Percentiles rank a stretch among this genome's conserved stretches.
Evolutionary conservation across 169 alveolate genomes (phyloP).

Genomic region (Theileria annulata): DNA sequence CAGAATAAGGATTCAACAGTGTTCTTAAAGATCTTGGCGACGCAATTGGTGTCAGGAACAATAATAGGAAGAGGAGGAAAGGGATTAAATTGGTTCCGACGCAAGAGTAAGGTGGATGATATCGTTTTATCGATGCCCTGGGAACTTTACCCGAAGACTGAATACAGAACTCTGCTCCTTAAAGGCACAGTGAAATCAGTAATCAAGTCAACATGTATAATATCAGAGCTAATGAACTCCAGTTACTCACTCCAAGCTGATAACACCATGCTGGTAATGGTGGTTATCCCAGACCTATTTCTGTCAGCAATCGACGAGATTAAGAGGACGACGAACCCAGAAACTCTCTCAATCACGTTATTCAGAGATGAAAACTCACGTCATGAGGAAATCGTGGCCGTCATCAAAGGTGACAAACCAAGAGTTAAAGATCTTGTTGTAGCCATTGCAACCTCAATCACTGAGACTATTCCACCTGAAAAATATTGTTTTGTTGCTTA

Average conservation of each 20-base stretch:
- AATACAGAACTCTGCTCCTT: slow-evolving; percentile 48
- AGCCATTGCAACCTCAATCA: slow-evolving; percentile 48
- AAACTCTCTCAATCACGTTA: slow-evolving; percentile 45
- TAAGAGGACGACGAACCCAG: slow-evolving; percentile 18
- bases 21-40: slow-evolving; percentile 56
- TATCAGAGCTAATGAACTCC: slow-evolving; percentile 61
- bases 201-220: slow-evolving; percentile 57
- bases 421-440: slow-evolving; percentile 48
- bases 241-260: slow-evolving; percentile 18
- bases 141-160: slow-evolving; percentile 68
- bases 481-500: slow-evolving; percentile 58
- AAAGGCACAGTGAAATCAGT: slow-evolving; percentile 54
- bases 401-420: slow-evolving; percentile 49
- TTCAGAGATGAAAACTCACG: slow-evolving; percentile 42
- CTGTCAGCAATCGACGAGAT: slow-evolving; percentile 42
- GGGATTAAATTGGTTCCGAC: slow-evolving; percentile 66
- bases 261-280: slow-evolving; percentile 59
- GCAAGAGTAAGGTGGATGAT: slow-evolving; percentile 64
- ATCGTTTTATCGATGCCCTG: slow-evolving; percentile 66
- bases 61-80: slow-evolving; percentile 68
- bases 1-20: slow-evolving; percentile 18
- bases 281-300: slow-evolving; percentile 52
- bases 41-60: slow-evolving; percentile 66
- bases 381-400: slow-evolving; percentile 55
- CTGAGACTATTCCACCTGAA: slow-evolving; percentile 44